Percentiles rank a stretch among this genome's conserved stretches.
phyloP scores from a whole-genome alignment of 768 basidiomycete species.

The Multifurca ochricompacta region DNA sequence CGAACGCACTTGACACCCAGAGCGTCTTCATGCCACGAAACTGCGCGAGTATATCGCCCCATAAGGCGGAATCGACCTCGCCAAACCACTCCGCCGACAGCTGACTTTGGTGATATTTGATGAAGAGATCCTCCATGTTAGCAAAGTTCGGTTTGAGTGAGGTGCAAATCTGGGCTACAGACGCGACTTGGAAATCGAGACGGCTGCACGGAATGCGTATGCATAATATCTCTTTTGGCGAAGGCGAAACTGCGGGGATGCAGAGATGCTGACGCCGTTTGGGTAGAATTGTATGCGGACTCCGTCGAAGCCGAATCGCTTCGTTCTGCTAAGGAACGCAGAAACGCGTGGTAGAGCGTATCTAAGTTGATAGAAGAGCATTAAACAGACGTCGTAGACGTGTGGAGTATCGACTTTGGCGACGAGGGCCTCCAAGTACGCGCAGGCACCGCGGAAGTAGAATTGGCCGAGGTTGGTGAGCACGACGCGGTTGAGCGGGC shows the following conservation, averaged over 20 bases:
- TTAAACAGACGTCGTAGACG: background rate
- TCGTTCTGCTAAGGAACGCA: background rate
- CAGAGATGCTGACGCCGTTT: background rate
- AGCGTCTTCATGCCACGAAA: background rate
- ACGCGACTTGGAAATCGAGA: conserved; percentile 1
- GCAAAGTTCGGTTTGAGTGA: background rate
- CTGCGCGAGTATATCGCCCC: background rate
- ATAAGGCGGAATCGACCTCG: background rate
- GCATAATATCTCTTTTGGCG: background rate
- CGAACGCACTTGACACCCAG: conserved; percentile 3
- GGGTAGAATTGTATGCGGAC: background rate
- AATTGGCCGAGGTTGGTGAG: background rate
- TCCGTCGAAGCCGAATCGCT: background rate
- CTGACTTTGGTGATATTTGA: background rate
- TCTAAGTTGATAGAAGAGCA: background rate
- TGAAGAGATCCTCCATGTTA: background rate
- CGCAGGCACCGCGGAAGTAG: background rate
- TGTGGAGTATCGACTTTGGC: background rate
- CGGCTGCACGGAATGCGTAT: background rate
- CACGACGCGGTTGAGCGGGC: background rate
- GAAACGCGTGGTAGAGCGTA: background rate
- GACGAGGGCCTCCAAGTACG: background rate
- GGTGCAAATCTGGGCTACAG: background rate
- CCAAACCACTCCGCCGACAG: background rate
- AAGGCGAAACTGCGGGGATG: background rate